Evolutionary conservation across 2,329 filamentous ascomycete genomes (phyloP).

Genomic region (Pochonia chlamydosporia): DNA sequence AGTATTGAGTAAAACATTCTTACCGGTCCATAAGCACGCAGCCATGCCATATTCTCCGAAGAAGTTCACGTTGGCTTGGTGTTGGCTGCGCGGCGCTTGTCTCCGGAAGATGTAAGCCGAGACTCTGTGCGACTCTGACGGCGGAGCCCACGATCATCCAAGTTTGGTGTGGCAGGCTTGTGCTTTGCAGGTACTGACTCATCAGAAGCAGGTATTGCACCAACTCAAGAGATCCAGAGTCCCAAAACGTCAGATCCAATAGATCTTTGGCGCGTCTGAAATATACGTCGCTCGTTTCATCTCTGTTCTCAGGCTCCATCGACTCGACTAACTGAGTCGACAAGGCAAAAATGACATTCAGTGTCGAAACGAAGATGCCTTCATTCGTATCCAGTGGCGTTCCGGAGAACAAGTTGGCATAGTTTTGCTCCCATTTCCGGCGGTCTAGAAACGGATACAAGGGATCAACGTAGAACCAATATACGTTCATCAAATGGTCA

Average conservation of each 20-base stretch:
- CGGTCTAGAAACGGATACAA: slow-evolving; percentile 40
- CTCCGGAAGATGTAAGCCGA: slow-evolving; percentile 38
- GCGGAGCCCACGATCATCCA: slow-evolving; percentile 44
- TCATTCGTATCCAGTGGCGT: slow-evolving; percentile 30
- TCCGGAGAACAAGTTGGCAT: slow-evolving; percentile 34
- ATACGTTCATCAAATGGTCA: slow-evolving; percentile 37
- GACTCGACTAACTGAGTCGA: slow-evolving; percentile 37
- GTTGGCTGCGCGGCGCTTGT: slow-evolving; percentile 21
- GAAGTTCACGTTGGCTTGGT: slow-evolving; percentile 18
- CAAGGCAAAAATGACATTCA: slow-evolving; percentile 42
- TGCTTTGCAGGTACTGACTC: slow-evolving; percentile 43
- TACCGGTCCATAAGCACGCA: slow-evolving; percentile 34
- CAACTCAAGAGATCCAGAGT: slow-evolving; percentile 34
- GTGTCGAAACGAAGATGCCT: slow-evolving; percentile 34
- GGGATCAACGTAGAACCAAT: slow-evolving; percentile 41
- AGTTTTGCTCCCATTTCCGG: slow-evolving; percentile 28
- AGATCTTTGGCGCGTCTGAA: slow-evolving; percentile 36
- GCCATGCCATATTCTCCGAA: slow-evolving; percentile 28
- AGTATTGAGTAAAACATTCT: not conserved
- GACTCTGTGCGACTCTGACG: slow-evolving; percentile 38
- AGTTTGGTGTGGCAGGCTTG: slow-evolving; percentile 39
- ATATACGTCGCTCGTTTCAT: slow-evolving; percentile 33
- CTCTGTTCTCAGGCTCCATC: slow-evolving; percentile 30
- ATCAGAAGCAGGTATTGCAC: slow-evolving; percentile 42
- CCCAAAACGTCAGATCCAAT: slow-evolving; percentile 35